These are phyloP conservation scores for Boletus subcaerulescens DNA, from an alignment of 768 basidiomycete genomes.

Conservation along the genomic window DNA sequence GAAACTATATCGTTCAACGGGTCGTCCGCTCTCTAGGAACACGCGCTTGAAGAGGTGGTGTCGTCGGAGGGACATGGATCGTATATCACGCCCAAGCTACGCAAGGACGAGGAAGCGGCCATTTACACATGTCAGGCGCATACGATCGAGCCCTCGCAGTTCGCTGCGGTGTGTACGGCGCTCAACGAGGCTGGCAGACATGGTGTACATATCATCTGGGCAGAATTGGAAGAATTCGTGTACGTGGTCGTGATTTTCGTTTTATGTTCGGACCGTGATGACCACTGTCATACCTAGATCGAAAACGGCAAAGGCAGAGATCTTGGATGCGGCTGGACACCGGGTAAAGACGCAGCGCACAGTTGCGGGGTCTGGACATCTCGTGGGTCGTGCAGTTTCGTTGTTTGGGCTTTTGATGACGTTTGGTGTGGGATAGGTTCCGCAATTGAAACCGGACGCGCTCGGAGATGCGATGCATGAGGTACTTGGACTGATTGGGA, in stretches of 20 bases:
- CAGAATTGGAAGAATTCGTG: conserved; percentile 31
- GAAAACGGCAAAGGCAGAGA: conserved; percentile 23
- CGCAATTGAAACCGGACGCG: conserved; percentile 29
- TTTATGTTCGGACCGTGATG: not conserved
- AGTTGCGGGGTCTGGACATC: conserved; percentile 29
- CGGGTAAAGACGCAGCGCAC: conserved; percentile 19
- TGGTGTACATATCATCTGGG: conserved; percentile 30
- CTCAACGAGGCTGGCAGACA: conserved; percentile 9
- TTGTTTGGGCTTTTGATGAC: not conserved
- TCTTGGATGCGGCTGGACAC: conserved; percentile 26
- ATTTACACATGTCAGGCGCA: conserved; percentile 26
- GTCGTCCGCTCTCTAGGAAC: conserved; percentile 12
- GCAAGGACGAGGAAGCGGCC: conserved; percentile 30
- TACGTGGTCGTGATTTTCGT: conserved; percentile 3
- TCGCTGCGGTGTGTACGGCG: conserved; percentile 16
- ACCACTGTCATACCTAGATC: conserved; percentile 13
- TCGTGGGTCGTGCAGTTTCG: conserved; percentile 13
- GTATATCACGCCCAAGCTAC: conserved; percentile 21
- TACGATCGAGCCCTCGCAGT: conserved; percentile 24
- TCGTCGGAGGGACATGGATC: conserved; percentile 2
- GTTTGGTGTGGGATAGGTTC: conserved; percentile 13
- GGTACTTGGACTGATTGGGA: conserved; percentile 17
- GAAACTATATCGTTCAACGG: not conserved
- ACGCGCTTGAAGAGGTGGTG: conserved; percentile 23
- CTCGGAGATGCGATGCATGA: conserved; percentile 27